Evolutionary conservation across 768 basidiomycete species (phyloP), one percentile per base, ranked within the genome.

Genomic region (Dendrothele bispora): DNA sequence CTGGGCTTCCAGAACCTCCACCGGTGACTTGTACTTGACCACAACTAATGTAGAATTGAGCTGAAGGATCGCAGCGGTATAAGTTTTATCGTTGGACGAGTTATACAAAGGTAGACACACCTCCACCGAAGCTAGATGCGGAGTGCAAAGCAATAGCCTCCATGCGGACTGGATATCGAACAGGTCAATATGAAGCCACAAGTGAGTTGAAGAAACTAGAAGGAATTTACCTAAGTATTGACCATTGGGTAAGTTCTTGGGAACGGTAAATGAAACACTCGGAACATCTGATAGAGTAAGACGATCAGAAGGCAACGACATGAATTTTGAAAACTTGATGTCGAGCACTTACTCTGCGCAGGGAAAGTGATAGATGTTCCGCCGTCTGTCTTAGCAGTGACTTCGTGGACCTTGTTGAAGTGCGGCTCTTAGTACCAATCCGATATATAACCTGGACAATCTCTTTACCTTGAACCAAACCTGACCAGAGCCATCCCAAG

Each of bases 101-200:
- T n/a, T n/a, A n/a, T n/a, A n/a, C n/a, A n/a, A n/a, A n/a, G n/a
- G n/a, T n/a, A n/a, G n/a, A n/a, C n/a, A n/a, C n/a, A n/a, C n/a
- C n/a, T n/a, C n/a, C n/a, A 17, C 57, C 62, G 17, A 48, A 37
- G 8, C 52, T 60, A 3, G 56, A 49, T 5, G 65, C 61, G 20
- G 63, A 43, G 53, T 70, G 69, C 12, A 71, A 50, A 11, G 66
- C 68, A 39, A 71, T 71, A n/a, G n/a, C n/a, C n/a, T n/a, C n/a
- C n/a, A n/a, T n/a, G n/a, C n/a, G n/a, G n/a, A n/a, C n/a, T n/a
- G n/a, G n/a, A n/a, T n/a, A n/a, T n/a, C n/a, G n/a, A n/a, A n/a
- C n/a, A n/a, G n/a, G n/a, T n/a, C n/a, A n/a, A n/a, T n/a, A n/a
- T n/a, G n/a, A n/a, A n/a, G n/a, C n/a, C n/a, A n/a, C n/a, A n/a